These are phyloP conservation scores for Chaetothyriales sp. DNA, from an alignment of 2,329 filamentous ascomycete genomes.

Conservation along the genomic window DNA sequence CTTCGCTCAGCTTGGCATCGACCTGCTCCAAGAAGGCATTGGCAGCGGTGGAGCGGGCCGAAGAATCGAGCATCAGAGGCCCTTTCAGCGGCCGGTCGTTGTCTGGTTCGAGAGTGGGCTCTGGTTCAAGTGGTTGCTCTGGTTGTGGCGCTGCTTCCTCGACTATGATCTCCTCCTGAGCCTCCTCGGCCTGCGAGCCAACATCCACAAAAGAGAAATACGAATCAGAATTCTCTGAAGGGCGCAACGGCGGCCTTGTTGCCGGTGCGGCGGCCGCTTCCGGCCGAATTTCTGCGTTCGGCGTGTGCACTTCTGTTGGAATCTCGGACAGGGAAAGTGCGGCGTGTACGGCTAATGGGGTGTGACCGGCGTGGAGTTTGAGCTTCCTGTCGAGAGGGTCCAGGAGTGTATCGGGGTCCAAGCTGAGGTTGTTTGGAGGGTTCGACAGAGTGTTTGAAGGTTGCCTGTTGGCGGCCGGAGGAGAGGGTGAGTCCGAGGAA, in stretches of 20 bases:
- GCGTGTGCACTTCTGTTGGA: constrained; percentile 11
- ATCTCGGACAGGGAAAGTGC: constrained; percentile 19
- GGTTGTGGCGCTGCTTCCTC: constrained; percentile 5
- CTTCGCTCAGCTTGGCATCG: constrained; percentile 30
- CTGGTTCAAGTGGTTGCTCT: constrained; percentile 6
- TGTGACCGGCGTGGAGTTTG: constrained; percentile 30
- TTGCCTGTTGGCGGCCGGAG: constrained; percentile 1
- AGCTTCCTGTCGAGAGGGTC: constrained; percentile 28
- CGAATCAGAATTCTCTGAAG: constrained; percentile 27
- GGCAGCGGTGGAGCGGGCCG: constrained; percentile 26
- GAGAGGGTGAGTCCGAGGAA: constrained; percentile 18
- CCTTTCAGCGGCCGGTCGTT: constrained; percentile 32
- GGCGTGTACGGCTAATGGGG: constrained; percentile 31
- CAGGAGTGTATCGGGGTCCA: constrained; percentile 18
- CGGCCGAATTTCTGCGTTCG: constrained; percentile 23
- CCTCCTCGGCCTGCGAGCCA: background rate
- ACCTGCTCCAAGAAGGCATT: constrained; percentile 29
- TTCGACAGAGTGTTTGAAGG: constrained; percentile 14
- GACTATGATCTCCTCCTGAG: background rate
- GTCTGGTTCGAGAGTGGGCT: constrained; percentile 19
- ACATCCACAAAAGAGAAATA: constrained; percentile 23
- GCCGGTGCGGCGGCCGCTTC: constrained; percentile 23
- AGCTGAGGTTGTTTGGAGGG: constrained; percentile 22
- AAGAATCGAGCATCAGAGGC: constrained; percentile 30
- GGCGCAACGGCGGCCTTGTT: constrained; percentile 19